phyloP scores from a whole-genome alignment of 768 basidiomycete genomes.

The Hypholoma sublateritium region DNA sequence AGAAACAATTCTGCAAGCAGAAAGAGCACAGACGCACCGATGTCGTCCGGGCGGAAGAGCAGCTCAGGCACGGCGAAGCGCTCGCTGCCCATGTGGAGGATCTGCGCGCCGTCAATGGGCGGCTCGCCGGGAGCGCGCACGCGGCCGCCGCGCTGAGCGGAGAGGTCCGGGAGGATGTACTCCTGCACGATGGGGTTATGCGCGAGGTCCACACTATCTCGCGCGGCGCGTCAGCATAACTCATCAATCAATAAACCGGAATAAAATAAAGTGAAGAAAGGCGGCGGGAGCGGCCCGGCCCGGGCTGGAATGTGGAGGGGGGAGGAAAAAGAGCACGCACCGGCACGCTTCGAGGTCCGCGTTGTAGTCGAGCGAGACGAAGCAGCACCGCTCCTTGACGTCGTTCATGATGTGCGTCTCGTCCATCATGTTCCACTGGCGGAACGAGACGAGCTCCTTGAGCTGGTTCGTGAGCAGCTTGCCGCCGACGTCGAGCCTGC shows the following conservation, averaged over 20 bases:
- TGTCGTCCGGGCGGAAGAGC: slow-evolving; percentile 86
- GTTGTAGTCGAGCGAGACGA: slow-evolving; percentile 72
- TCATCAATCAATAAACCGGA: no score
- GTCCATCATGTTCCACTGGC: slow-evolving; percentile 99
- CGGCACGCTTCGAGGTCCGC: slow-evolving; percentile 75
- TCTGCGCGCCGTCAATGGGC: slow-evolving; percentile 56
- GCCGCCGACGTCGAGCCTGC: slow-evolving; percentile 91
- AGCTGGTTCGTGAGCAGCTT: slow-evolving; percentile 95
- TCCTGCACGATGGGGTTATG: slow-evolving; percentile 76
- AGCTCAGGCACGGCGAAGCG: slow-evolving; percentile 92
- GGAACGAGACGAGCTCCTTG: slow-evolving; percentile 90
- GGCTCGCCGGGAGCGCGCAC: slow-evolving; percentile 55
- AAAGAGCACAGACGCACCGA: slow-evolving; percentile 51
- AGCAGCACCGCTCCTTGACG: slow-evolving; percentile 90
- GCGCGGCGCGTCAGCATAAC: no score
- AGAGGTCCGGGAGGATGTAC: slow-evolving; percentile 89
- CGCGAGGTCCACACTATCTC: slow-evolving; percentile 19
- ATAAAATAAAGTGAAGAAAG: not conserved
- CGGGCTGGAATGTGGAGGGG: not conserved
- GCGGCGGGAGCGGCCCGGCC: not conserved
- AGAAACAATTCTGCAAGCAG: not conserved
- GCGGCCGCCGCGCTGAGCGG: slow-evolving; percentile 60
- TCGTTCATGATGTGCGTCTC: slow-evolving; percentile 93
- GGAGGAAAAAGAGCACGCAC: slow-evolving; percentile 43
- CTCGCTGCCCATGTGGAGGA: slow-evolving; percentile 88